Base-by-base conservation (phyloP, 2,329 filamentous ascomycete species). In the Aspergillus floridensis region DNA sequence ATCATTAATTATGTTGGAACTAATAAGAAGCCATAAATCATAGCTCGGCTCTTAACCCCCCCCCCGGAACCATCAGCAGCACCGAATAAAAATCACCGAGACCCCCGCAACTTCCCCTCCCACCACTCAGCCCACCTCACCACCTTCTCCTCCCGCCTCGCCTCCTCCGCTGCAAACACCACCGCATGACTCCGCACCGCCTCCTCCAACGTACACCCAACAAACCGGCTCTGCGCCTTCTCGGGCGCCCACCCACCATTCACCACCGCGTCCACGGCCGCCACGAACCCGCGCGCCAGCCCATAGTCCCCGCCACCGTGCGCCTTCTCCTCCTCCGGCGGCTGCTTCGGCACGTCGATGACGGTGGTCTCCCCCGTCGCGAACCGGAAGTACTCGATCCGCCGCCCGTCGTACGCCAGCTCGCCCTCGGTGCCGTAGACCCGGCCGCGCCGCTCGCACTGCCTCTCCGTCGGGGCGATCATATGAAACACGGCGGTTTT, bases 401-500 rank as follows among this genome's bases (percentile, higher is more conserved):
- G 87, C 21, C 81, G 80, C 56, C 89, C 92, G 77, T 98, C 92
- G 64, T 96, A 95, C 66, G 87, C 86, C 29, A 98, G 86, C 76
- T 98, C 93, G 48, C 93, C 95, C 53, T 86, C 80, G 0, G 90
- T 90, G 52, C 95, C 95, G 76, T 97, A 96, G 50, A 97, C 86
- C 60, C 91, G 81, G 0, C 91, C 92, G 60, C 92, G 88, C 3
- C 95, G 87, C 65, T 96, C 85, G 74, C 93, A 98, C 66, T 96
- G 89, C 71, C 89, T 88, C 70, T 91, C 87, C 0, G 93, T 96
- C 62, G 93, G 91, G 2, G 93, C 92, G 2, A 93, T 88, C 93
- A 98, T 97, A 76, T 98, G 93, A 72, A 98, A 90, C 2, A 87
- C 87, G 0, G 93, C 93, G 16, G 89, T 92, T 78, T 98, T 98